These are phyloP conservation scores for Aspergillus bertholletiae DNA, from an alignment of 495 filamentous ascomycete genomes.

Conservation along the genomic window DNA sequence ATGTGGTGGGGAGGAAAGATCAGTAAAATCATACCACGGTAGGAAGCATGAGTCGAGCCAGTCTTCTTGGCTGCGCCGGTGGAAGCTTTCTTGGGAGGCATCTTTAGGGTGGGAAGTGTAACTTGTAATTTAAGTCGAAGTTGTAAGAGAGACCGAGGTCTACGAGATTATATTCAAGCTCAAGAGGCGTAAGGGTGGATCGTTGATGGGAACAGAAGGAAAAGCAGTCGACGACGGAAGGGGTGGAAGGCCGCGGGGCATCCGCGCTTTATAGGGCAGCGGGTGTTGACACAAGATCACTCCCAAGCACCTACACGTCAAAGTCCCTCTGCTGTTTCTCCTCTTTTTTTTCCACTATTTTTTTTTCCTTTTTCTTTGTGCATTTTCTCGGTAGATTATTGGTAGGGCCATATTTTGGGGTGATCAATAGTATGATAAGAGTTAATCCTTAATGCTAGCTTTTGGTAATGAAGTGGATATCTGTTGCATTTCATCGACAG, in stretches of 20 bases:
- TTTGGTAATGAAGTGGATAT: neutral
- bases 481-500: neutral
- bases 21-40: constrained; percentile 55
- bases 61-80: constrained; percentile 24
- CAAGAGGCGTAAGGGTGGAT: constrained; percentile 16
- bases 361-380: constrained; percentile 11
- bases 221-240: constrained; percentile 30
- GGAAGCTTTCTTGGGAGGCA: constrained; percentile 53
- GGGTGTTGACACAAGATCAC: constrained; percentile 46
- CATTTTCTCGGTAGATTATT: constrained; percentile 1
- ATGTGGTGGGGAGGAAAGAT: constrained; percentile 40
- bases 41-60: constrained; percentile 52
- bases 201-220: constrained; percentile 25
- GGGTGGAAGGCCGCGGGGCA: constrained; percentile 47
- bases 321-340: constrained; percentile 9
- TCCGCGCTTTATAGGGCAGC: constrained; percentile 49
- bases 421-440: neutral
- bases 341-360: constrained; percentile 13
- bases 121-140: constrained; percentile 12
- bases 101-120: constrained; percentile 24
- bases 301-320: constrained; percentile 24
- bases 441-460: neutral
- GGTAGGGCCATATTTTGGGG: neutral
- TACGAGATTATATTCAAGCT: constrained; percentile 13
- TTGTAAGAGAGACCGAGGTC: constrained; percentile 13